These are phyloP conservation scores for Cyberlindnera nakhonratchasimensis DNA, from an alignment of 805 yeast genomes.

Conservation along the genomic window DNA sequence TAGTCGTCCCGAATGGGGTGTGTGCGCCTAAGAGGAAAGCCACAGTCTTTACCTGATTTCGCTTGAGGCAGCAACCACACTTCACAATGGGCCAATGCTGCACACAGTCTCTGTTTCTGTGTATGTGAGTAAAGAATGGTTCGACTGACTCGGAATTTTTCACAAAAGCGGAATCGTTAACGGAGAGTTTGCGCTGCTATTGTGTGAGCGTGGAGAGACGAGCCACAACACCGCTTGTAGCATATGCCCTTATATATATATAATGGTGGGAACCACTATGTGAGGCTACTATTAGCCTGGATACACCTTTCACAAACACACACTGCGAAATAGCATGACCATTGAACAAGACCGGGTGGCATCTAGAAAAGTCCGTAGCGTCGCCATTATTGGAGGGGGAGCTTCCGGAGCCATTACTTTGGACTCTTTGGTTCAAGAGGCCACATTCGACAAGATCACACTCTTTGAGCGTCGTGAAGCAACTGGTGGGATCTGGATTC, in stretches of 20 bases:
- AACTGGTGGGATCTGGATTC: conserved; percentile 43
- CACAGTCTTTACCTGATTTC: no score
- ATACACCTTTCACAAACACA: no score
- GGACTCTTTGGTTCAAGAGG: conserved; percentile 37
- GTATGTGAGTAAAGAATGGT: no score
- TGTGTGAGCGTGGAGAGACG: no score
- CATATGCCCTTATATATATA: no score
- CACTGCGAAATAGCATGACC: conserved; percentile 2
- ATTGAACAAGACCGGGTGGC: background rate
- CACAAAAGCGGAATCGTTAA: background rate
- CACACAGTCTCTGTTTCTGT: no score
- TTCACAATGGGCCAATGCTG: no score
- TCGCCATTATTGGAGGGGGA: conserved; percentile 51
- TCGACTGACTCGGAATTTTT: background rate
- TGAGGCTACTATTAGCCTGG: no score
- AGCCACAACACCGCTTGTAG: no score
- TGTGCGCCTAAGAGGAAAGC: background rate
- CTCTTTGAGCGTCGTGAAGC: conserved; percentile 39
- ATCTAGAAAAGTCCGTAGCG: background rate
- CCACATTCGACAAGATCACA: conserved; percentile 31
- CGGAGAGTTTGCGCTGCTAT: no score
- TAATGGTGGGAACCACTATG: no score
- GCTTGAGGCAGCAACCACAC: no score
- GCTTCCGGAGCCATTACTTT: conserved; percentile 45
- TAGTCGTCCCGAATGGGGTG: background rate